phyloP scores from a whole-genome alignment of 1,139 yeast species.

The Schwanniomyces etchellsii region DNA sequence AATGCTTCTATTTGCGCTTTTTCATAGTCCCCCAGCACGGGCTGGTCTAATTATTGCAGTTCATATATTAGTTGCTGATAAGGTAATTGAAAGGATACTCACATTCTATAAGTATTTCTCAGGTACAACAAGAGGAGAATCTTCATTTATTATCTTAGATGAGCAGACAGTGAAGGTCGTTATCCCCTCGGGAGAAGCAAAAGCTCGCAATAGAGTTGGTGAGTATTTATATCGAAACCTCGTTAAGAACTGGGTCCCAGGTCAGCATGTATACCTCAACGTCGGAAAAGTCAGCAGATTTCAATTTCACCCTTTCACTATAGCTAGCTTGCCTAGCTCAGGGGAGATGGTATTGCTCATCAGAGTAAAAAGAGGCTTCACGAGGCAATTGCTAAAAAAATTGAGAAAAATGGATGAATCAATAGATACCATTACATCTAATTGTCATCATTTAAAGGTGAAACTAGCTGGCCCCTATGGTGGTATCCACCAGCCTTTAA shows the following conservation, averaged over 20 bases:
- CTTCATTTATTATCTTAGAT: conserved; percentile 36
- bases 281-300: conserved; percentile 31
- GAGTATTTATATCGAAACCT: background rate
- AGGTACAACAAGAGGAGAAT: conserved; percentile 36
- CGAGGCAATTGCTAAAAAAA: conserved; percentile 27
- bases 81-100: conserved; percentile 27
- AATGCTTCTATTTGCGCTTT: conserved; percentile 38
- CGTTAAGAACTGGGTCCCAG: conserved; percentile 38
- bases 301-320: conserved; percentile 47
- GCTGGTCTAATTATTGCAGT: conserved; percentile 37
- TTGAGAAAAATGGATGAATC: conserved; percentile 13
- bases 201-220: conserved; percentile 19
- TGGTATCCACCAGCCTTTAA: conserved; percentile 34
- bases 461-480: conserved; percentile 43
- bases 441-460: conserved; percentile 26
- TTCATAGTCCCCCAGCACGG: conserved; percentile 34
- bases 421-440: conserved; percentile 1
- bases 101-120: conserved; percentile 25
- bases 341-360: conserved; percentile 37
- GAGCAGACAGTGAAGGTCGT: conserved; percentile 36
- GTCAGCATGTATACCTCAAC: conserved; percentile 40
- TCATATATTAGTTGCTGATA: conserved; percentile 41
- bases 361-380: conserved; percentile 39
- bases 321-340: conserved; percentile 31
- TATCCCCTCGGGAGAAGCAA: conserved; percentile 23